Percentiles rank a stretch among this genome's conserved stretches.
These are phyloP conservation scores for Monosporozyma siamensis DNA, from an alignment of 805 yeast species.

Conservation along the genomic window DNA sequence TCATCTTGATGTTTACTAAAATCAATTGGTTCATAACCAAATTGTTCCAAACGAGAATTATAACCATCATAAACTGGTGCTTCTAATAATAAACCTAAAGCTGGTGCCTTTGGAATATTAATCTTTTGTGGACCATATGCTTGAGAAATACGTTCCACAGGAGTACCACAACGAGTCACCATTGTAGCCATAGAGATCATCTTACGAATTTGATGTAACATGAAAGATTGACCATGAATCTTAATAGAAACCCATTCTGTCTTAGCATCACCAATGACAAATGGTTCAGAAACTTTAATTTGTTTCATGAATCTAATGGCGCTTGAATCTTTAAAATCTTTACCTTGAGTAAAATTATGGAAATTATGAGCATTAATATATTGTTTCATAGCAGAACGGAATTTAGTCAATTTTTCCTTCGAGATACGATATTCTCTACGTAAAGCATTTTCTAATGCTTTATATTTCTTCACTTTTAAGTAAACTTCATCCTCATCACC, in stretches of 20 bases:
- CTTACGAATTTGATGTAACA: constrained; percentile 96
- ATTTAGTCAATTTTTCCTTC: constrained; percentile 46
- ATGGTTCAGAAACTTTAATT: constrained; percentile 75
- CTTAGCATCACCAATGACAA: constrained; percentile 78
- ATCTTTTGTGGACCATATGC: constrained; percentile 68
- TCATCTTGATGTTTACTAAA: constrained; percentile 56
- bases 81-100: constrained; percentile 82
- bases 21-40: constrained; percentile 69
- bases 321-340: constrained; percentile 72
- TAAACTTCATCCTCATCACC: constrained; percentile 33
- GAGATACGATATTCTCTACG: constrained; percentile 65
- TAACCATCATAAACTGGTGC: constrained; percentile 86
- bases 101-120: constrained; percentile 96
- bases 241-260: constrained; percentile 95
- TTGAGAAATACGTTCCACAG: constrained; percentile 61
- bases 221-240: constrained; percentile 96
- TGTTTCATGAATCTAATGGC: constrained; percentile 76
- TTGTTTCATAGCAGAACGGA: constrained; percentile 59
- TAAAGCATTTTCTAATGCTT: constrained; percentile 52
- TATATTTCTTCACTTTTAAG: constrained; percentile 41
- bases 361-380: constrained; percentile 88
- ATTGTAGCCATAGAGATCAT: constrained; percentile 95
- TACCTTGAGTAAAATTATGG: constrained; percentile 82
- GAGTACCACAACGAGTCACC: constrained; percentile 78
- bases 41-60: constrained; percentile 57